Conservation (phyloP, 192 early-diverging fungal genomes). For the Dissophora ornata region DNA sequence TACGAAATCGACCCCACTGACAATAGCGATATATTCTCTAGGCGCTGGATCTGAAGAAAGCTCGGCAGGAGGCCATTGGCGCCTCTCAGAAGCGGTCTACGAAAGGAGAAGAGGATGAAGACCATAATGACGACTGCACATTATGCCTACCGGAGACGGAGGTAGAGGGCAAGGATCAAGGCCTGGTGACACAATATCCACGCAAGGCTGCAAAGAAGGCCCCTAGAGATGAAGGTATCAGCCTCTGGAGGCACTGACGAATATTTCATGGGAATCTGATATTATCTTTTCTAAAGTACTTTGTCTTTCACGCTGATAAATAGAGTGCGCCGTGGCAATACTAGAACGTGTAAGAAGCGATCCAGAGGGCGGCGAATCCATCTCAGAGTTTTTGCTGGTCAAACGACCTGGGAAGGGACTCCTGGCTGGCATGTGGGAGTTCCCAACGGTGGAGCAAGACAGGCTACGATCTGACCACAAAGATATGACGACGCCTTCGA, state of each 20-base stretch:
- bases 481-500: neutral
- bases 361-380: neutral
- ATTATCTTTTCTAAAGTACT: neutral
- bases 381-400: conserved; percentile 63
- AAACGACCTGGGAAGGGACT: conserved; percentile 69
- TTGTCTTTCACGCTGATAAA: neutral
- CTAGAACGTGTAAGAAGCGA: conserved; percentile 48
- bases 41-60: conserved; percentile 10
- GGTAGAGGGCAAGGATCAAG: conserved; percentile 30
- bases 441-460: conserved; percentile 62
- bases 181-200: conserved; percentile 63
- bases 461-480: conserved; percentile 23
- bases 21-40: too few species aligned
- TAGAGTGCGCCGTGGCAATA: conserved; percentile 69
- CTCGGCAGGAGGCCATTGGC: conserved; percentile 1
- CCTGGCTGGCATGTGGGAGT: conserved; percentile 83
- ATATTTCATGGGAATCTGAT: too few species aligned
- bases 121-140: conserved; percentile 37
- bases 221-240: conserved; percentile 68
- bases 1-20: too few species aligned
- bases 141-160: conserved; percentile 47
- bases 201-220: conserved; percentile 68
- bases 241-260: too few species aligned
- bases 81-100: conserved; percentile 11
- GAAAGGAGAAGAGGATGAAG: neutral